Base-by-base conservation (phyloP, 768 basidiomycete genomes). In the Amanita pallidorosea region DNA sequence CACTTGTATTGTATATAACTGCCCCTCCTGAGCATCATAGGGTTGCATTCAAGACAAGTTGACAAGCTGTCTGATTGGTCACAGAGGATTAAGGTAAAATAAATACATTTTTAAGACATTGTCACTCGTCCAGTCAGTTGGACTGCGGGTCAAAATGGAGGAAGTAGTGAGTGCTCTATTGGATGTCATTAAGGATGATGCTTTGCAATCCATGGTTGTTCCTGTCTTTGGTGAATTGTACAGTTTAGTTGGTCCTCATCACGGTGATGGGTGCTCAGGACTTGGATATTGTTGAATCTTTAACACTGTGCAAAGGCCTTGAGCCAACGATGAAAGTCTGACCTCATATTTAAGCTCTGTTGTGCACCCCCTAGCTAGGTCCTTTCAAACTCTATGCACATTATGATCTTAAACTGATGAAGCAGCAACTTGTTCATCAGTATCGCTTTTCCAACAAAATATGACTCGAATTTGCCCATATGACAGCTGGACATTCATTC, bases 11-110 rank as follows among this genome's bases (percentile, higher is more conserved):
- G 25, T 27, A 27, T 27, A 7, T 27, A 27, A 27, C 23, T 45
- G 23, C 23, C 23, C 2, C 23, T 5, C 23, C 23, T 23, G 23
- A 23, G 23, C 23, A 23, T 23, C 23, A 23, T 23, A 23, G 23
- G 23, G 23, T 23, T 23, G 23, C 23, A 23, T 23, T 23, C 5
- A 45, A 27, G 44, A 33, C 8, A 45, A 27, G 29, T 27, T 45
- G 44, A 33, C 13, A n/a, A 51, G 11, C 18, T 35, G 29, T 61
- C 31, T n/a, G n/a, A n/a, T n/a, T n/a, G n/a, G n/a, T n/a, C n/a
- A n/a, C n/a, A n/a, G 62, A 1, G 56, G 53, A 35, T 55, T 61
- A 5, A 62, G 42, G 45, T 38, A 64, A 46, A 64, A 65, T n/a
- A 15, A 23, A 15, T 29, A 27, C 54, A 57, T n/a, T 43, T 6